Percentiles rank a stretch among this genome's conserved stretches.
Evolutionary conservation across 768 basidiomycete genomes (phyloP).

Genomic region (Lentinus brumalis): DNA sequence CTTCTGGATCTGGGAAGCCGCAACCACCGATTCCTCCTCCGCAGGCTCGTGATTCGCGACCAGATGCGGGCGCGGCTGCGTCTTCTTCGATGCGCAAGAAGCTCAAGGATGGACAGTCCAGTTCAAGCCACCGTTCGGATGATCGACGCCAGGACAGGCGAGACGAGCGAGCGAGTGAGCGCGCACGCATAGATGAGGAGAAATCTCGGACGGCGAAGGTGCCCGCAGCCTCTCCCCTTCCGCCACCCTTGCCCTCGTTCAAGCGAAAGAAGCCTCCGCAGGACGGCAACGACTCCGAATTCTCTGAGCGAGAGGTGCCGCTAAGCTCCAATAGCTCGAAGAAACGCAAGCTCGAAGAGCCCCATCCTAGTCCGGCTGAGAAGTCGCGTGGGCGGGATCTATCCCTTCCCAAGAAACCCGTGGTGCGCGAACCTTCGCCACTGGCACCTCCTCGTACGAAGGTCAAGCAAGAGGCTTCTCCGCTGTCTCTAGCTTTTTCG

Average conservation of each 20-base stretch:
- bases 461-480: slow-evolving; percentile 39
- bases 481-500: slow-evolving; percentile 23
- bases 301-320: slow-evolving; percentile 15
- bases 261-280: slow-evolving; percentile 30
- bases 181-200: slow-evolving; percentile 11
- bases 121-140: not conserved
- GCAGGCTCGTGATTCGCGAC: slow-evolving; percentile 10
- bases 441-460: slow-evolving; percentile 31
- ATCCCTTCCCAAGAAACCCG: slow-evolving; percentile 38
- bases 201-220: slow-evolving; percentile 7
- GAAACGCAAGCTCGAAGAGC: slow-evolving; percentile 19
- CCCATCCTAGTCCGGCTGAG: slow-evolving; percentile 7
- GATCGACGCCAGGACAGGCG: slow-evolving; percentile 5
- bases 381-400: slow-evolving; percentile 17
- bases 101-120: slow-evolving; percentile 16
- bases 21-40: slow-evolving; percentile 31
- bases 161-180: slow-evolving; percentile 9
- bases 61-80: not conserved
- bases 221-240: not conserved
- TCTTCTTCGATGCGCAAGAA: slow-evolving; percentile 26
- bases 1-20: slow-evolving; percentile 39
- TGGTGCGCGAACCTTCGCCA: slow-evolving; percentile 25
- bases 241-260: slow-evolving; percentile 6
- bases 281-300: slow-evolving; percentile 22
- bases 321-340: slow-evolving; percentile 14